Evolutionary conservation across 108 stramenopile genomes (phyloP).

Genomic region (Skeletonema marinoi): DNA sequence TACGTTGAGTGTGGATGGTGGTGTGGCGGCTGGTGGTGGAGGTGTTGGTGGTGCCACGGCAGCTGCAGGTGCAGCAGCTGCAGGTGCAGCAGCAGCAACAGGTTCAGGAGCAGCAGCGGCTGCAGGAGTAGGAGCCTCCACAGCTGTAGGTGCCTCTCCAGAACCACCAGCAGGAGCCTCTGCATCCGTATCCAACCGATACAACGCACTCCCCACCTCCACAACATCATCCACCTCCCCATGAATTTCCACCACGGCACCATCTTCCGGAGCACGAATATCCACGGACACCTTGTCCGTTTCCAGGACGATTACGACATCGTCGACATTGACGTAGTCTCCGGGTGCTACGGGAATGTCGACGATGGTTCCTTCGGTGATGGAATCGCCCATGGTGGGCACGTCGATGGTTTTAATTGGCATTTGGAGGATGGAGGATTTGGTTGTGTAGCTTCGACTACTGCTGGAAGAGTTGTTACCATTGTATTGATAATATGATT

Average conservation of each 20-base stretch:
- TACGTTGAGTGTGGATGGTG: conserved; percentile 47
- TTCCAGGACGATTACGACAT: conserved; percentile 92
- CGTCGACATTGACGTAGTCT: conserved; percentile 75
- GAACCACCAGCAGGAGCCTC: conserved; percentile 59
- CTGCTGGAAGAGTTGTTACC: not conserved
- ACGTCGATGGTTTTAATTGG: conserved; percentile 82
- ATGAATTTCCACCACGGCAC: conserved; percentile 87
- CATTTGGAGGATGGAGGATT: conserved; percentile 27
- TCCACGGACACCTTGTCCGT: conserved; percentile 98
- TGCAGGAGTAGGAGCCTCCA: conserved; percentile 27
- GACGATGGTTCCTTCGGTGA: conserved; percentile 97
- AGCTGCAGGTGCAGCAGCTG: conserved; percentile 38
- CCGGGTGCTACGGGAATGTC: conserved; percentile 90
- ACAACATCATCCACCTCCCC: conserved; percentile 96
- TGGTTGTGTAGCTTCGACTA: not conserved
- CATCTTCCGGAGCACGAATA: conserved; percentile 85
- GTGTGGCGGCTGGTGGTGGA: conserved; percentile 37
- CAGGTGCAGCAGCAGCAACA: conserved; percentile 50
- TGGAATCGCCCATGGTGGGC: conserved; percentile 95
- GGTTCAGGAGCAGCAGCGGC: conserved; percentile 44
- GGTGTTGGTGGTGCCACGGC: conserved; percentile 33
- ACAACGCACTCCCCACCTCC: conserved; percentile 91
- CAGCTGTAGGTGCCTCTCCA: conserved; percentile 6
- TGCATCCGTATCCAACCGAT: conserved; percentile 89
- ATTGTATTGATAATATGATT: not conserved